Evolutionary conservation across 331 rosid genomes (phyloP), one percentile per base, ranked within the genome.

Genomic region (Acacia pycnantha): DNA sequence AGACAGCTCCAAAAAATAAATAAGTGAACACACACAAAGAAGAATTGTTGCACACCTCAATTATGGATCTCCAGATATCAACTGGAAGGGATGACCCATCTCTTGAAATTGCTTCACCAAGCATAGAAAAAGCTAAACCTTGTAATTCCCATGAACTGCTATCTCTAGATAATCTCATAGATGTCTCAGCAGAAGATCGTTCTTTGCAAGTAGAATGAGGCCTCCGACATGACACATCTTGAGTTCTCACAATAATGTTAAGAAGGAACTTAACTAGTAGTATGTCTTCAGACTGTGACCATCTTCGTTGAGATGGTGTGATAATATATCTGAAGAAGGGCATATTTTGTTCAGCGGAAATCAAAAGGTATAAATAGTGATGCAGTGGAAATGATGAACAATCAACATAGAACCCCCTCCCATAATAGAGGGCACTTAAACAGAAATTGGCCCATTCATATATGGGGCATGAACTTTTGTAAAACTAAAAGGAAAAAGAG

Each of bases 11-110:
- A 66, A 58, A 7, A 2, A 66, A 33, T n/a, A 22, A 56, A 56
- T n/a, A 16, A 19, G 9, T 41, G 8, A 11, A 67, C 46, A 67
- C 27, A 18, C 71, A 66, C 37, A 43, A 22, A 22, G 16, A 59
- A 77, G 33, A 82, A 29, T 41, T 56, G 71, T 47, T 64, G 73
- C 50, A 61, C 15, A 90, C 99, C 97, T 95, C 93, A 79, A 95
- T 83, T 29, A 87, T 85, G 61, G 90, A 89, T 87, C 82, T 86
- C 99, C 97, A 95, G 48, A 85, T 61, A 81, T 95, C 97, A 56
- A 84, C 87, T 4, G 95, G 85, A 70, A 92, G 79, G 73, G 85
- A 89, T 70, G 91, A 61, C 66, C 91, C 97, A 53, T 81, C 80
- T 74, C 95, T 91, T 77, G 97, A 88, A 85, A 93, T 84, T 79